These are phyloP conservation scores for Microbotryum intermedium DNA, from an alignment of 1,284 basidiomycete species.

Conservation along the genomic window DNA sequence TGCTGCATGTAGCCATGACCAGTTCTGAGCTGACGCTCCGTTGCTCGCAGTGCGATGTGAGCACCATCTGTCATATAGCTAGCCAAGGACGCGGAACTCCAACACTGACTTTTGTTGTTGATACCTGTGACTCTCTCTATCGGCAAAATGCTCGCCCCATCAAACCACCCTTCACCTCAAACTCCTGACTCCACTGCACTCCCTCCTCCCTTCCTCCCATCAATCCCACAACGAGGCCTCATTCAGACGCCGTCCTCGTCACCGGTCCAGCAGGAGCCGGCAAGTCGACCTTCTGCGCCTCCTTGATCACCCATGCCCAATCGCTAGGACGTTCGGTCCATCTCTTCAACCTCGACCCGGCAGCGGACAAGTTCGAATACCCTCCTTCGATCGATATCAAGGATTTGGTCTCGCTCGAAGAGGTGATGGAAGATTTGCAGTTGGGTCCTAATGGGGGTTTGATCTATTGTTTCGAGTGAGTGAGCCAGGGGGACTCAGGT, in stretches of 20 bases:
- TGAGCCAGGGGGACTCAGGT: conserved; percentile 32
- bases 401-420: conserved; percentile 83
- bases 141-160: too few relatives aligned
- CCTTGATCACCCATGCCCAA: conserved; percentile 83
- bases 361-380: conserved; percentile 88
- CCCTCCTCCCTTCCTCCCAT: too few relatives aligned
- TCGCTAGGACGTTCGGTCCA: conserved; percentile 75
- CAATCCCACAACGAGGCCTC: neutral
- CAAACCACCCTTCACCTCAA: too few relatives aligned
- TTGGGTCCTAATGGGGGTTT: conserved; percentile 96
- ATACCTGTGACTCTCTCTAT: too few relatives aligned
- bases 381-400: conserved; percentile 87
- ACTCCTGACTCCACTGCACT: too few relatives aligned
- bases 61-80: too few relatives aligned
- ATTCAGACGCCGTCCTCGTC: conserved; percentile 31
- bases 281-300: conserved; percentile 88
- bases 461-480: conserved; percentile 98
- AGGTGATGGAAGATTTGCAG: conserved; percentile 92
- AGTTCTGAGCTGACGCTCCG: too few relatives aligned
- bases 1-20: too few relatives aligned
- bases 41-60: too few relatives aligned
- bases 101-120: too few relatives aligned
- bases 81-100: too few relatives aligned
- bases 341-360: conserved; percentile 95
- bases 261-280: conserved; percentile 94